Base-by-base conservation (phyloP, 495 filamentous ascomycete genomes). In the Darksidea phi region DNA sequence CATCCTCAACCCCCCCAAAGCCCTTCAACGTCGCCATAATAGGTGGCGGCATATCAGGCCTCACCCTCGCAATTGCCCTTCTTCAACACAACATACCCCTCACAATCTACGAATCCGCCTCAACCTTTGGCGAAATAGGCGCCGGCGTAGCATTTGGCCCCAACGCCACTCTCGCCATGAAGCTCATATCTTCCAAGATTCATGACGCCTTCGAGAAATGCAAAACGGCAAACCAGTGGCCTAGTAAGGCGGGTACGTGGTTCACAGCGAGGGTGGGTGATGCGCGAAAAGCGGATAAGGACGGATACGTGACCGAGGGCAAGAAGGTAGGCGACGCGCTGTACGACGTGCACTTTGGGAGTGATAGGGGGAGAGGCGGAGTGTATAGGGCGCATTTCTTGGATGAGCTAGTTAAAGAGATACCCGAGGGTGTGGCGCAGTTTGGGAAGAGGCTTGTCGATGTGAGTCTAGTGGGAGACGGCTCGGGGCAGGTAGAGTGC, bases 111-210 rank as follows among this genome's bases (percentile, higher is more conserved):
- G 63, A 66, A 54, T 48, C 67, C 11, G 71, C 72, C 2, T 43
- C 61, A 4, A 41, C 47, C 42, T 75, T 75, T 58, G 70, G 70
- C 47, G 70, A 73, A 70, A 79, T 88, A 3, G 86, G 86, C 25
- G 86, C 85, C 1, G 86, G 85, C 11, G 77, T 88, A 2, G 79
- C 76, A 11, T 80, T 88, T 37, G 80, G 80, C 0, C 79, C 83
- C 34, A 87, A 87, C 67, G 76, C 84, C 6, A 72, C 79, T 5
- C 71, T 76, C 1, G 84, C 84, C 0, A 83, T 88, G 78, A 64
- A 68, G 5, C 38, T 80, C 5, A 77, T 85, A 48, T 76, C 82
- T 32, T 74, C 75, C 8, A 67, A 71, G 1, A 77, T 86, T 46
- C 61, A 74, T 50, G 70, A 72, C 6, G 78, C 71, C 1, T 80